Evolutionary conservation across 805 yeast species (phyloP), one percentile per base, ranked within the genome.

Genomic region (Candida adriatica): DNA sequence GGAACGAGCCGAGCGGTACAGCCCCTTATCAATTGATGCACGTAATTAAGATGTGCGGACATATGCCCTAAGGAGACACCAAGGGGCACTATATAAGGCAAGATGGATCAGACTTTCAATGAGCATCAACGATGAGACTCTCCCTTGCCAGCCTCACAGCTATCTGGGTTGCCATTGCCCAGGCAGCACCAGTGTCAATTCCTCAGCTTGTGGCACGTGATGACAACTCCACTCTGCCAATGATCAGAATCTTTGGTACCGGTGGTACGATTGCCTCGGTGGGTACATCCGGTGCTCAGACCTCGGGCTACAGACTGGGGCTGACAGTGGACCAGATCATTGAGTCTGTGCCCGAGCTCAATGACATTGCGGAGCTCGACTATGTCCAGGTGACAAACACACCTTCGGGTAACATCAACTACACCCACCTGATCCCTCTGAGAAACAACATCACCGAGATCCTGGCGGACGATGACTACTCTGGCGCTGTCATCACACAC

Each of bases 401-500:
- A 5, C 80, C 72, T 41, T 75, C 82, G 3, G 71, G 71, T 36
- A 75, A 73, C 37, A 61, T 76, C 16, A 64, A 69, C 20, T 64
- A 68, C 24, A 41, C 44, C 2, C 66, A 70, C 26, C 54, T 75
- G 32, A 44, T 64, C 33, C 53, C 58, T 27, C 60, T 76, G 27
- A 62, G 72, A 37, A 49, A 57, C 23, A 66, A 68, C 31, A 61
- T 75, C 10, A 50, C 64, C 7, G 59, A 59, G 13, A 66, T 68
- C 18, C 47, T 74, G 24, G 58, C 53, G 16, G 35, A 51, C 4
- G 50, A 38, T 18, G 48, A 48, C 10, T 70, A 63, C 40, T 75
- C 73, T 46, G 81, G 80, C 21, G 64, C 73, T 13, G 82, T 76
- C 21, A 69, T 76, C 19, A 75, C 82, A 1, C 83, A 76, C 49